Evolutionary conservation across 352 stramenopile genomes (phyloP).

Genomic region (Phytophthora tubulina): DNA sequence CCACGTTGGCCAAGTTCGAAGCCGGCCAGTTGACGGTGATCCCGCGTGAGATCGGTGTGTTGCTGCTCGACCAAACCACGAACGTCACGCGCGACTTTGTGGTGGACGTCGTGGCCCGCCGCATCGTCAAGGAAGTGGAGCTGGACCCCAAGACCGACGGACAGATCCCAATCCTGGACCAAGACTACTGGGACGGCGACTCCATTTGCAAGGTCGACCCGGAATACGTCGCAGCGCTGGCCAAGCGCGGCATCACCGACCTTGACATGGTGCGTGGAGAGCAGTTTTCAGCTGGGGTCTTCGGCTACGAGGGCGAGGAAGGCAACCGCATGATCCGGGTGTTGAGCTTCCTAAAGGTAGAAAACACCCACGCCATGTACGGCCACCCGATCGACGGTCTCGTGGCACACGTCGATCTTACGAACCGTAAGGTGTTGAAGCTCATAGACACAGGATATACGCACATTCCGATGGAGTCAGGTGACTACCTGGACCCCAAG

Average conservation of each 20-base stretch:
- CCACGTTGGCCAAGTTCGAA: slow-evolving; percentile 52
- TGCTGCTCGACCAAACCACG: slow-evolving; percentile 51
- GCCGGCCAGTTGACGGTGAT: slow-evolving; percentile 40
- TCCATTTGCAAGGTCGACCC: slow-evolving; percentile 55
- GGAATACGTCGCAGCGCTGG: slow-evolving; percentile 49
- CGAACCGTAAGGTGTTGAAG: slow-evolving; percentile 50
- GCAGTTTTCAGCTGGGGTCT: slow-evolving; percentile 59
- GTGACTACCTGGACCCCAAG: slow-evolving; percentile 55
- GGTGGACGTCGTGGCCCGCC: slow-evolving; percentile 46
- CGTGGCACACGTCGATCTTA: slow-evolving; percentile 59
- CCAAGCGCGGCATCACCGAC: slow-evolving; percentile 56
- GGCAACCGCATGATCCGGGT: slow-evolving; percentile 60
- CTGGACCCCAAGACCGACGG: slow-evolving; percentile 53
- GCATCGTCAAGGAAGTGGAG: slow-evolving; percentile 45
- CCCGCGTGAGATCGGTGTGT: slow-evolving; percentile 51
- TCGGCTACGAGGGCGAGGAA: slow-evolving; percentile 49
- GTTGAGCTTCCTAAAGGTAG: slow-evolving; percentile 52
- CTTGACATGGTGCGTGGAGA: slow-evolving; percentile 50
- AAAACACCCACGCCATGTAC: slow-evolving; percentile 62
- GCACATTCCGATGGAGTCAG: slow-evolving; percentile 55
- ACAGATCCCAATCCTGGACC: slow-evolving; percentile 57
- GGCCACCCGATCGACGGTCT: slow-evolving; percentile 58
- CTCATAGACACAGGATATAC: slow-evolving; percentile 55
- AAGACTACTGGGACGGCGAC: slow-evolving; percentile 58
- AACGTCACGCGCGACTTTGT: slow-evolving; percentile 51